Base-by-base conservation (phyloP, 2,329 filamentous ascomycete species). In the Sporothrix inflata region DNA sequence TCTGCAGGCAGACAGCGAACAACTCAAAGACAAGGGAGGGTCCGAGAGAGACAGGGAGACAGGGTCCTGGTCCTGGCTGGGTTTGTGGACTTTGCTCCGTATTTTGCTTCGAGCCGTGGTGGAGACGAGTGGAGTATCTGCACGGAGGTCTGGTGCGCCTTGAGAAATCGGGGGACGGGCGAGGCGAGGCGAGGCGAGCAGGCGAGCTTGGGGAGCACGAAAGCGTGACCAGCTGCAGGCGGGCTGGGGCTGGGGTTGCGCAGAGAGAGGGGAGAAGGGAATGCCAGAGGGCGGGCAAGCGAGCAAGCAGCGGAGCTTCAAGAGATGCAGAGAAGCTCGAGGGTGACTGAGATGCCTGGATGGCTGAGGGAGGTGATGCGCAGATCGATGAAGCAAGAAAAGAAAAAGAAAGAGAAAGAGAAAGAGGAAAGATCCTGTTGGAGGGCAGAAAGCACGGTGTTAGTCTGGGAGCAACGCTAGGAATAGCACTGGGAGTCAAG, bases 21-120 rank as follows among this genome's bases (percentile, higher is more conserved):
- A 71, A 55, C 40, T 70, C 19, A 60, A 70, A 60, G 40, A 47
- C 70, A 67, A 38, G 61, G 61, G 34, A 27, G 24, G 68, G 40
- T 45, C 21, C 38, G 60, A 63, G 38, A 55, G 49, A 69, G 16
- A 49, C 68, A 61, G 53, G 69, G 49, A 69, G 16, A 49, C 68
- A 61, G 53, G 69, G 69, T 40, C 14, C 19, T 30, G 21, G 27
- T n/a, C 16, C 34, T 70, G 53, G 24, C 68, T 49, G 30, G n/a
- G 12, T 27, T 68, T 42, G 34, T 30, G 21, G 34, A 42, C 5
- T 24, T 30, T 65, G 60, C 60, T 27, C 38, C 60, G 60, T 47
- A 47, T 55, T 55, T 42, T 72, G 60, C 67, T 67, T 60, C 19
- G 47, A 73, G 71, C 71, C 71, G 71, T 34, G 42, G 71, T 69